Evolutionary conservation across 257 asterid species (phyloP), one percentile per base, ranked within the genome.

Genomic region (Nicotiana undulata): DNA sequence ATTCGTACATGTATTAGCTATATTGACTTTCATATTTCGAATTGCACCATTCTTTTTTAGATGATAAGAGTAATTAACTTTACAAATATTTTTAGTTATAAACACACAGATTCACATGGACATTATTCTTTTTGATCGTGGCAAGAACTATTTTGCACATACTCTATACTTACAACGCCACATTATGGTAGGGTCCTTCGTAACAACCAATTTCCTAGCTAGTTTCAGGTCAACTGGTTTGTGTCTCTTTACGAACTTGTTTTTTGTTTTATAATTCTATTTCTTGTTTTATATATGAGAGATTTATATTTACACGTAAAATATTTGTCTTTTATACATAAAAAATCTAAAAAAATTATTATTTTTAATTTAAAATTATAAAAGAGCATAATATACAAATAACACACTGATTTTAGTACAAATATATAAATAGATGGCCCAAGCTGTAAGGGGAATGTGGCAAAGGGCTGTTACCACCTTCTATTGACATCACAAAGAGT

Each of bases 181-280:
- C 78, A 74, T 49, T 74, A 49, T 74, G 78, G 78, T 74, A 74
- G 78, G 78, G 78, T 74, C 78, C 77, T 74, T 72, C n/a, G 13
- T 72, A 12, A 40, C 24, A 20, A 58, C 12, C 28, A 53, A 53
- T 53, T 53, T 16, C 49, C 12, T 2, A 2, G 49, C 12, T 7
- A 37, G 46, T 37, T 37, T 37, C 44, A 10, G 4, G 32, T 29
- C 32, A 3, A 29, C 0, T 29, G 32, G 0, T 29, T 29, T 29
- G 31, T 29, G 32, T 3, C 4, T 29, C 32, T 29, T 29, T 29
- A 29, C 32, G 3, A 29, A 29, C 5, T 29, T 29, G 5, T 29
- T 29, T 29, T 29, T 29, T 3, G 0, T 29, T 29, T 29, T 29
- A 29, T 29, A 4, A 29, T 29, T 0, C 0, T 29, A 29, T 3